Conservation (phyloP, 2,329 filamentous ascomycete species). For the Beauveria brongniartii region DNA sequence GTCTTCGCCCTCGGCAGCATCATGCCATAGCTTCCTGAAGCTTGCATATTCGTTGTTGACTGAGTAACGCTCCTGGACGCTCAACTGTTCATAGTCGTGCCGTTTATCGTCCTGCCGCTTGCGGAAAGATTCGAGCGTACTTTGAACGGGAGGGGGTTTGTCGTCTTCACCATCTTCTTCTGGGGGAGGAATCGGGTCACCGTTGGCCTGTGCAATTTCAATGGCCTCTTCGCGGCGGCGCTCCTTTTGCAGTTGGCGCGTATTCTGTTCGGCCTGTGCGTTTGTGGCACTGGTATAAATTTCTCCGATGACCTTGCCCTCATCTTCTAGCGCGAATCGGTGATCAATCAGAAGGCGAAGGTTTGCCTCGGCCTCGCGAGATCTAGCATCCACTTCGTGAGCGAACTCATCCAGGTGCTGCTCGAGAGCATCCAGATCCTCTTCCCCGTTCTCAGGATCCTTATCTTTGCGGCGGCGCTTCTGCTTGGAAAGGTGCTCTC, state of each 20-base stretch:
- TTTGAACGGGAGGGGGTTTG: conserved; percentile 17
- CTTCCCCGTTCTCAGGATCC: conserved; percentile 24
- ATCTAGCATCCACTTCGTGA: conserved; percentile 32
- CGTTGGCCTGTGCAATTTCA: conserved; percentile 12
- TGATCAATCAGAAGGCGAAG: conserved; percentile 43
- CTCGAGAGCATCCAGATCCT: conserved; percentile 31
- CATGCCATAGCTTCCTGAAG: conserved; percentile 53
- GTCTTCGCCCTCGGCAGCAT: conserved; percentile 40
- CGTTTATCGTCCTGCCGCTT: conserved; percentile 29
- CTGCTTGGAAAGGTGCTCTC: conserved; percentile 23
- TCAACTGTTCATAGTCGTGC: conserved; percentile 34
- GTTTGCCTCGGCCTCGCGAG: conserved; percentile 36
- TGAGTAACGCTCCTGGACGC: conserved; percentile 41
- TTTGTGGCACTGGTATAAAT: conserved; percentile 25
- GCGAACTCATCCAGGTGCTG: conserved; percentile 32
- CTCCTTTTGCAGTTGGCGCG: conserved; percentile 10
- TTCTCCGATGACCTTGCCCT: conserved; percentile 30
- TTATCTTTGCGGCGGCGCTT: conserved; percentile 29
- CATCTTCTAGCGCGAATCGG: conserved; percentile 41
- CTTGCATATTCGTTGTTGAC: conserved; percentile 49
- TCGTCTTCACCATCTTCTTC: conserved; percentile 20
- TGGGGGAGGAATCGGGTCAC: conserved; percentile 13
- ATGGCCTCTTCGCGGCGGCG: not conserved
- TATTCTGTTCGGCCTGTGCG: conserved; percentile 13
- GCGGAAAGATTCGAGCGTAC: conserved; percentile 26